A percentile compares a stretch with the other conserved stretches of the same genome.
Conservation (phyloP, 2,329 filamentous ascomycete species). For the Bipolaris bicolor region DNA sequence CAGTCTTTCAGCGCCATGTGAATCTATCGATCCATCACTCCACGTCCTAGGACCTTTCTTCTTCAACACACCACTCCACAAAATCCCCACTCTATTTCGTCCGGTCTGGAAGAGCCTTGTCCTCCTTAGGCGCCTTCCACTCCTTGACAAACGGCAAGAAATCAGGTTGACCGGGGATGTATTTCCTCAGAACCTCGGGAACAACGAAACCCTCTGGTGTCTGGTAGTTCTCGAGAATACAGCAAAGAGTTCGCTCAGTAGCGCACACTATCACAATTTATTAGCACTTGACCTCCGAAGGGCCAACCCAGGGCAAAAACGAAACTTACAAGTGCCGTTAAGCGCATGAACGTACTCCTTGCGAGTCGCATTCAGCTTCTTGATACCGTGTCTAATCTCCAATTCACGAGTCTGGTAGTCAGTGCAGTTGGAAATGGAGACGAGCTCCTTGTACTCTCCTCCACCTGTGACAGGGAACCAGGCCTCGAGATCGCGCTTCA, state of each 20-base stretch:
- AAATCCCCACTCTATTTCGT: conserved; percentile 9
- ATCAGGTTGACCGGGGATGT: conserved; percentile 85
- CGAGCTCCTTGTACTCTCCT: conserved; percentile 97
- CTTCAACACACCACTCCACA: neutral
- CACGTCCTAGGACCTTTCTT: neutral
- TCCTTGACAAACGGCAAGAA: conserved; percentile 91
- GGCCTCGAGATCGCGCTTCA: conserved; percentile 95
- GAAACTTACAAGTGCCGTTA: conserved; percentile 68
- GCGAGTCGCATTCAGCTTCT: conserved; percentile 73
- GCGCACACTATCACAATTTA: conserved; percentile 67
- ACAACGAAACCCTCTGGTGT: conserved; percentile 70
- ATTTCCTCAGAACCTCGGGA: conserved; percentile 55
- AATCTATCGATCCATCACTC: neutral
- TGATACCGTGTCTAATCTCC: conserved; percentile 88
- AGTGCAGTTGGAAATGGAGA: conserved; percentile 97
- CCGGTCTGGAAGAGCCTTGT: conserved; percentile 33
- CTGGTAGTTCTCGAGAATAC: conserved; percentile 96
- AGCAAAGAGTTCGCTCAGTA: conserved; percentile 91
- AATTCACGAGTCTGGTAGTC: conserved; percentile 95
- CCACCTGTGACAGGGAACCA: conserved; percentile 65
- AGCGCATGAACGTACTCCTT: conserved; percentile 96
- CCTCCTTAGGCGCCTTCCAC: conserved; percentile 43
- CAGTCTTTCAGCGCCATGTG: neutral
- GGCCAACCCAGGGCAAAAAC: neutral
- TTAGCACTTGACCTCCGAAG: neutral